Percentiles rank a stretch among this genome's conserved stretches.
Conservation (phyloP, 305 asterid genomes). For the Solanum aculeatissimum region DNA sequence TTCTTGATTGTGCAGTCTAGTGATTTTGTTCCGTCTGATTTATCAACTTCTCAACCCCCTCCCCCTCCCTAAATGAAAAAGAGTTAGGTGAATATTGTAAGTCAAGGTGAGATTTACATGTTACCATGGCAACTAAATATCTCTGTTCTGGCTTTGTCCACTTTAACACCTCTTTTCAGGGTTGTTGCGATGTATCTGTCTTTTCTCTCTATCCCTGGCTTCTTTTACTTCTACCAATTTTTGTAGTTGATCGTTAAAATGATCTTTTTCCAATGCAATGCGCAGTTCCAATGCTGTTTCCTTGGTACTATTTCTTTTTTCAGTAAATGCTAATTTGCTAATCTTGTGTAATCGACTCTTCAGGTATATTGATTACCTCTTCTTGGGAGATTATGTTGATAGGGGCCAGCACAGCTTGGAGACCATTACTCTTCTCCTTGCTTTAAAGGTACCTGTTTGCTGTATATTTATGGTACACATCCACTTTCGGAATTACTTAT, state of each 20-base stretch:
- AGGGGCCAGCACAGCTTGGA: constrained; percentile 99
- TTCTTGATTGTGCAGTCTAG: neutral
- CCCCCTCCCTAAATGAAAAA: neutral
- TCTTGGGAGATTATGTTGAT: constrained; percentile 98
- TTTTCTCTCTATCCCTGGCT: neutral
- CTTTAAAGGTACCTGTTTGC: constrained; percentile 57
- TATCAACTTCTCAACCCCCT: neutral
- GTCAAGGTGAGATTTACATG: neutral
- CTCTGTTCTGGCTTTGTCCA: neutral
- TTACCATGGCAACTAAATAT: neutral
- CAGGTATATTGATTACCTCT: constrained; percentile 96
- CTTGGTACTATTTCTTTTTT: neutral
- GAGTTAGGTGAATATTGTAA: neutral
- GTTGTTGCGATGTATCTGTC: neutral
- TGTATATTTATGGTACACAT: neutral
- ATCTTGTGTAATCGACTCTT: constrained; percentile 17
- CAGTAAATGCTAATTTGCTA: constrained; percentile 4
- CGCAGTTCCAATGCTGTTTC: neutral
- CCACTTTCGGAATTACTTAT: neutral
- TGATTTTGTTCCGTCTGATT: neutral
- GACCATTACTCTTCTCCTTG: constrained; percentile 88
- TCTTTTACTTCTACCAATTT: neutral
- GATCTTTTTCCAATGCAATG: neutral
- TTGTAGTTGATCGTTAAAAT: neutral
- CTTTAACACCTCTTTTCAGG: neutral